A percentile compares a stretch with the other conserved stretches of the same genome.
Evolutionary conservation across 1,139 yeast genomes (phyloP).

Genomic region (Torulaspora globosa): DNA sequence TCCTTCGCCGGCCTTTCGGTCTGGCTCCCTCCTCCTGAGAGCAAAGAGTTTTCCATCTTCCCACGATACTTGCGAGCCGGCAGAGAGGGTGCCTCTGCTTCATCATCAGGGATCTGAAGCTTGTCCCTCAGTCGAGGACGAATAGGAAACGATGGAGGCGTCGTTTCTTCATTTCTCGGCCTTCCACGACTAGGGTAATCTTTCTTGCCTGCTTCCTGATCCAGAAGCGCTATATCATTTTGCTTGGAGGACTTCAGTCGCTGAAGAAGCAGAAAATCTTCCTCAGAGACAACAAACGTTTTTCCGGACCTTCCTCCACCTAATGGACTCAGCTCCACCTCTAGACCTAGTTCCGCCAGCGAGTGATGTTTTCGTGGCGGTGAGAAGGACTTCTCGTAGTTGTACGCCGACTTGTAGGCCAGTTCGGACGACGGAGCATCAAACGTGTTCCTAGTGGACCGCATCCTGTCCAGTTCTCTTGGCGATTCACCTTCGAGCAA

Average conservation of each 20-base stretch:
- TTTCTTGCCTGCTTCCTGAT: not conserved
- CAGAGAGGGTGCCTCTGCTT: slow-evolving; percentile 3
- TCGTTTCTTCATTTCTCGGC: slow-evolving; percentile 1
- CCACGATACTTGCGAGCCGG: slow-evolving; percentile 3
- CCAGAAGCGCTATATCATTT: not conserved
- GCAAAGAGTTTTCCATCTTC: not conserved
- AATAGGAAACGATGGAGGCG: not conserved
- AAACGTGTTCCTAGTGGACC: not conserved
- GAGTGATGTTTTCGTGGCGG: slow-evolving; percentile 17
- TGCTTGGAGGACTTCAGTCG: slow-evolving; percentile 17
- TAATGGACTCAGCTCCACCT: not conserved
- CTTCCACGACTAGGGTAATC: slow-evolving; percentile 8
- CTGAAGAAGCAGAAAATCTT: slow-evolving; percentile 31
- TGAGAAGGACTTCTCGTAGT: slow-evolving; percentile 37
- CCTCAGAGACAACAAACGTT: slow-evolving; percentile 28
- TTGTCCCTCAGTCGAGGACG: not conserved
- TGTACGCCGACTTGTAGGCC: slow-evolving; percentile 39
- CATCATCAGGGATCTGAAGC: not conserved
- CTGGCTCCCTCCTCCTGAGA: not conserved
- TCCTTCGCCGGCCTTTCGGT: not conserved
- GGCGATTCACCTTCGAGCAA: slow-evolving; percentile 6
- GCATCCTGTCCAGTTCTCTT: not conserved
- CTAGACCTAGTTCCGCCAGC: slow-evolving; percentile 7
- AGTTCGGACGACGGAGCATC: slow-evolving; percentile 21
- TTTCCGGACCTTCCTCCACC: not conserved